phyloP scores from a whole-genome alignment of 2,329 filamentous ascomycete species.

The Phyllosticta paracitricarpa region DNA sequence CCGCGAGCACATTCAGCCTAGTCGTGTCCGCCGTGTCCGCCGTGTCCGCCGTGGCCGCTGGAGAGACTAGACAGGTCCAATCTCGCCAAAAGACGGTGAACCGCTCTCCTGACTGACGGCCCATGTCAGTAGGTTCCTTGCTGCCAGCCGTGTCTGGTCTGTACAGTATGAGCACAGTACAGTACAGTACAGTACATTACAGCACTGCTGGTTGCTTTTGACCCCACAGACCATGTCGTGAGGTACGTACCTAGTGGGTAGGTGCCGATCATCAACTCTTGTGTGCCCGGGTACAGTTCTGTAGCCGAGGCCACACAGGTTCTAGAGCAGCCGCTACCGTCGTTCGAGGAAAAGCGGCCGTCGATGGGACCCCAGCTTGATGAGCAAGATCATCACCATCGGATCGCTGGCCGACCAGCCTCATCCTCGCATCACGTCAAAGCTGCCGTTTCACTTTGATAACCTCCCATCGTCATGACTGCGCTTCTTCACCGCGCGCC shows the following conservation, averaged over 20 bases:
- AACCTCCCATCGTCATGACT: constrained; percentile 1
- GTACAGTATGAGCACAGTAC: too few species aligned
- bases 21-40: background rate
- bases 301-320: background rate
- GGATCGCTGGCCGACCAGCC: constrained; percentile 1
- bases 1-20: background rate
- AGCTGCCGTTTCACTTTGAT: constrained; percentile 8
- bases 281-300: background rate
- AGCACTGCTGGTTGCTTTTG: background rate
- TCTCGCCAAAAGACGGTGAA: background rate
- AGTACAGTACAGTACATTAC: too few species aligned
- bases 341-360: background rate
- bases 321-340: background rate
- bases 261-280: background rate
- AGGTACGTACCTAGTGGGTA: too few species aligned
- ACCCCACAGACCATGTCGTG: background rate
- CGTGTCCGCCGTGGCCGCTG: background rate
- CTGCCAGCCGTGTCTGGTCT: too few species aligned
- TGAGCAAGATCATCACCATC: constrained; percentile 7
- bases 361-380: constrained; percentile 1
- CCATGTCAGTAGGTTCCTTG: too few species aligned
- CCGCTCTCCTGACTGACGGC: too few species aligned
- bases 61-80: too few species aligned
- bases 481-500: constrained; percentile 4
- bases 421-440: constrained; percentile 6